phyloP scores from a whole-genome alignment of 73 alveolate genomes.

The Paramecium tetraurelia region DNA sequence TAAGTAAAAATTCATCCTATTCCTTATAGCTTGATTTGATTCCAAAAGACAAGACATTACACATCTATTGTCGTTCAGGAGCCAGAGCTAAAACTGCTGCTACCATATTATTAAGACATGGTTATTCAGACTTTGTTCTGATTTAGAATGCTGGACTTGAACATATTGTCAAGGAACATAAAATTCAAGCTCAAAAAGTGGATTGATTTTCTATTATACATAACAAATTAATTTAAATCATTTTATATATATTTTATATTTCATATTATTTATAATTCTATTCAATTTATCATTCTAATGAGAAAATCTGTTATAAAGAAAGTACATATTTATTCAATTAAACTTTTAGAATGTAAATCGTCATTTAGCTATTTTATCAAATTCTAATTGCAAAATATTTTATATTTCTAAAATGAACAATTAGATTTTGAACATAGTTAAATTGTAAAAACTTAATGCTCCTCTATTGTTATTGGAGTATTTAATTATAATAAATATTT shows the following conservation, averaged over 20 bases:
- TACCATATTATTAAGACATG: conserved; percentile 32
- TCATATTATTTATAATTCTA: neutral
- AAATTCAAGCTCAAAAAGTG: neutral
- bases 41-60: conserved; percentile 58
- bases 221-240: neutral
- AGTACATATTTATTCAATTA: neutral
- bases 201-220: neutral
- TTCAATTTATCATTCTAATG: neutral
- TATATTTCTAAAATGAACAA: neutral
- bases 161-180: conserved; percentile 12
- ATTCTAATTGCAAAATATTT: neutral
- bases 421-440: neutral
- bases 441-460: neutral
- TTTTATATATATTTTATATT: neutral
- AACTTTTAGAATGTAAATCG: neutral
- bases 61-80: conserved; percentile 50
- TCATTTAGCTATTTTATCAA: neutral
- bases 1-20: neutral
- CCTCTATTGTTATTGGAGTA: neutral
- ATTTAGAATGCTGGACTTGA: conserved; percentile 43
- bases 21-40: neutral
- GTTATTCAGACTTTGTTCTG: conserved; percentile 24
- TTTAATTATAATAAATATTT: neutral
- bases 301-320: neutral
- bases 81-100: conserved; percentile 55